Evolutionary conservation across 169 alveolate genomes (phyloP).

Genomic region (Plasmodium relictum): DNA sequence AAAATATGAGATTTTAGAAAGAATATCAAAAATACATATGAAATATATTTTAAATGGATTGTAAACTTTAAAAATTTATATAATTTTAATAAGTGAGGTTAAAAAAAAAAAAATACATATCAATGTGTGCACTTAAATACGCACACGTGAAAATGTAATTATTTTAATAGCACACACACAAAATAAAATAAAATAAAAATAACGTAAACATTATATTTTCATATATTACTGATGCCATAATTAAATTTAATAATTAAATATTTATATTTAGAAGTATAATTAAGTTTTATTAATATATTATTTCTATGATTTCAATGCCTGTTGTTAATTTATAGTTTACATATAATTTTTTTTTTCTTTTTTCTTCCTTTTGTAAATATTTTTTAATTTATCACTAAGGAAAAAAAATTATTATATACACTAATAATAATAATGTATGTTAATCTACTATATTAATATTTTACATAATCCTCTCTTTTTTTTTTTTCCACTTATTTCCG

Average conservation of each 20-base stretch:
- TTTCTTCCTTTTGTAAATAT: constrained; percentile 1
- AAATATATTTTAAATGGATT: too few species aligned
- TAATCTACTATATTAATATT: too few species aligned
- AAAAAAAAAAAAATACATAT: constrained; percentile 33
- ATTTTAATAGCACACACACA: constrained; percentile 33
- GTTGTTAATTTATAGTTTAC: constrained; percentile 11
- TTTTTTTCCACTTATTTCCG: constrained; percentile 14
- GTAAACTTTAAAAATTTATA: not conserved
- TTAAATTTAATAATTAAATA: constrained; percentile 2
- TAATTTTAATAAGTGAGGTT: not conserved
- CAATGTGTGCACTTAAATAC: constrained; percentile 54
- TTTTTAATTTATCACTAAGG: too few species aligned
- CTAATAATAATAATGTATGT: too few species aligned
- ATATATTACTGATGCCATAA: too few species aligned
- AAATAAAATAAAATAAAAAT: constrained; percentile 7
- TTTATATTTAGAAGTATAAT: not conserved
- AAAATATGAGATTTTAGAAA: too few species aligned
- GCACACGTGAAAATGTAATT: constrained; percentile 35
- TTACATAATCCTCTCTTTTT: too few species aligned
- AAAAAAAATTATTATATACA: too few species aligned
- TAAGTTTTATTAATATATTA: constrained; percentile 16
- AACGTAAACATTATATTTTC: not conserved
- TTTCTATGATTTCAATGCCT: constrained; percentile 52
- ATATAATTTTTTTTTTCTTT: constrained; percentile 22
- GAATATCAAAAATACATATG: too few species aligned